Conservation (phyloP, 352 stramenopile genomes). For the Aphanomyces invadans region DNA sequence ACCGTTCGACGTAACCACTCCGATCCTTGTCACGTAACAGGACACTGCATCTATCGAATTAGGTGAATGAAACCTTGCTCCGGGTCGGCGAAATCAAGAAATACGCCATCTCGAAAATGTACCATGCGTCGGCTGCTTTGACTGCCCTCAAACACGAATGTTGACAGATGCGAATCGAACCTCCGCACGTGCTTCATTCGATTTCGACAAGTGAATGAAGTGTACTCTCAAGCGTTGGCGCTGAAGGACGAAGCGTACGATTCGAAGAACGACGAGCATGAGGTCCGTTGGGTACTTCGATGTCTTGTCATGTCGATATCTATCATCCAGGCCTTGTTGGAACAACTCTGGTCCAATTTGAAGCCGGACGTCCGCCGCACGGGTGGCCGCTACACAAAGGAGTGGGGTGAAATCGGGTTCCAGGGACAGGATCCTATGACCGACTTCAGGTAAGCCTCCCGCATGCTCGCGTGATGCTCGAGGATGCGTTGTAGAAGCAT, state of each 20-base stretch:
- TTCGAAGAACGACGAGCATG: conserved; percentile 54
- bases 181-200: conserved; percentile 54
- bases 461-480: neutral
- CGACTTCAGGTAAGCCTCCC: conserved; percentile 40
- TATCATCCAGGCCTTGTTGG: conserved; percentile 50
- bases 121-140: too few species aligned
- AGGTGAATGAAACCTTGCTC: neutral
- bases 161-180: conserved; percentile 50
- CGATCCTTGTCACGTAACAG: neutral
- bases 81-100: conserved; percentile 18
- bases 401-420: conserved; percentile 83
- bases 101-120: conserved; percentile 15
- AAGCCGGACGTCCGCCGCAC: conserved; percentile 70
- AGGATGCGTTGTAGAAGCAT: conserved; percentile 39
- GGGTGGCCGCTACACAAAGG: conserved; percentile 74
- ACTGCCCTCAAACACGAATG: neutral
- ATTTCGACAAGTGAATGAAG: conserved; percentile 69
- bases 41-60: neutral
- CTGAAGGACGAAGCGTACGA: conserved; percentile 63
- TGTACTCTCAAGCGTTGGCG: conserved; percentile 43
- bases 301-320: neutral
- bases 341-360: conserved; percentile 68
- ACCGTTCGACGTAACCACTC: conserved; percentile 41
- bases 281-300: conserved; percentile 29
- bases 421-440: conserved; percentile 81